A percentile compares a stretch with the other conserved stretches of the same genome.
Evolutionary conservation across 306 rosid species (phyloP).

Genomic region (Betula pendula): DNA sequence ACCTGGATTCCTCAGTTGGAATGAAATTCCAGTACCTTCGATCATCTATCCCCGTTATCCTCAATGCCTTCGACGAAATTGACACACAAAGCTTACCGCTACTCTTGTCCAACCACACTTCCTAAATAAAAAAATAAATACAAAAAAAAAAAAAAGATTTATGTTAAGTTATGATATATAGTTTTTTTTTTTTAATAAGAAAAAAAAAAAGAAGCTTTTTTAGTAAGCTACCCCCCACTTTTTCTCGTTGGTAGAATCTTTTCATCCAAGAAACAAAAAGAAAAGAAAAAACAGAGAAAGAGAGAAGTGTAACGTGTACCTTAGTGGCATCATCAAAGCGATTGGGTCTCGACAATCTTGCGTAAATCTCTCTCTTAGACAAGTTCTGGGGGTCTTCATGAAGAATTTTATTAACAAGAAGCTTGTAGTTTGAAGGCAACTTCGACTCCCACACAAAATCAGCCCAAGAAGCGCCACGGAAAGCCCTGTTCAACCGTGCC

Average conservation of each 20-base stretch:
- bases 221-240: no score
- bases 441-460: conserved; percentile 78
- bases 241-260: no score
- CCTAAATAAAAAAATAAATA: conserved; percentile 41
- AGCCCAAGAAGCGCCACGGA: conserved; percentile 63
- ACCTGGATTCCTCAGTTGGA: conserved; percentile 86
- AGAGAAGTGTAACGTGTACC: conserved; percentile 45
- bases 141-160: not conserved
- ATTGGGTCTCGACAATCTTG: conserved; percentile 50
- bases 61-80: conserved; percentile 68
- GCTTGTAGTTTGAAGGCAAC: conserved; percentile 54
- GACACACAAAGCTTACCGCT: conserved; percentile 57
- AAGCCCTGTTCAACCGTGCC: conserved; percentile 52
- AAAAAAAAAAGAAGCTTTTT: no score
- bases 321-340: conserved; percentile 58
- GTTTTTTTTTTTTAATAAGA: no score
- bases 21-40: conserved; percentile 86
- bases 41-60: conserved; percentile 84
- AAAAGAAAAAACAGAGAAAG: not conserved
- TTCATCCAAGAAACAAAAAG: not conserved
- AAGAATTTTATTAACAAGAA: conserved; percentile 40
- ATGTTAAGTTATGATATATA: not conserved
- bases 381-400: conserved; percentile 14
- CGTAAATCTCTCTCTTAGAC: conserved; percentile 62
- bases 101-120: conserved; percentile 65